phyloP scores from a whole-genome alignment of 2,329 filamentous ascomycete genomes.

The Botrytis fragariae region DNA sequence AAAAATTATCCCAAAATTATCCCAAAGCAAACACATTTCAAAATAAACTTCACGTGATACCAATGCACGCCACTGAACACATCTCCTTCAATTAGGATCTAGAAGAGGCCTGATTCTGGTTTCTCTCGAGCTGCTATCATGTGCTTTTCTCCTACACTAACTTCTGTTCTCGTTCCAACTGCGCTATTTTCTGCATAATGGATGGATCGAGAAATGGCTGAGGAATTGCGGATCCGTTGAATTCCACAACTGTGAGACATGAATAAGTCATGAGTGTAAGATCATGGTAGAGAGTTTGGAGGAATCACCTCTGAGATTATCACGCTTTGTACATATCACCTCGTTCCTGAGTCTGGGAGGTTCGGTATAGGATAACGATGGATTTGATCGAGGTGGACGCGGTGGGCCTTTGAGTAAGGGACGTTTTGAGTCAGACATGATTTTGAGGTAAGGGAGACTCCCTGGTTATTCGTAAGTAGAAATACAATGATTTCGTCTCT shows the following conservation, averaged over 20 bases:
- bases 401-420: slow-evolving; percentile 27
- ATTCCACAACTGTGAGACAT: slow-evolving; percentile 27
- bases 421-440: slow-evolving; percentile 16
- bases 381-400: slow-evolving; percentile 22
- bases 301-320: not conserved
- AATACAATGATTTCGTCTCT: not conserved
- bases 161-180: slow-evolving; percentile 26
- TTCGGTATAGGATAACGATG: slow-evolving; percentile 29
- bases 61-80: not conserved
- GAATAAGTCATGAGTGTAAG: not conserved
- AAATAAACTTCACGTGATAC: not conserved
- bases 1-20: not conserved
- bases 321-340: slow-evolving; percentile 13
- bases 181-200: slow-evolving; percentile 27
- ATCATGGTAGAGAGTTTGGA: no score
- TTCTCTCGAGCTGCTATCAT: slow-evolving; percentile 2
- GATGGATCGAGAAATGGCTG: slow-evolving; percentile 35
- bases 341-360: slow-evolving; percentile 26
- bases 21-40: not conserved
- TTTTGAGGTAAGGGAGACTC: not conserved
- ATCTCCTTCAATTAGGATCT: not conserved
- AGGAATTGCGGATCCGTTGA: slow-evolving; percentile 28
- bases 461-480: not conserved
- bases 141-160: slow-evolving; percentile 23
- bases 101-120: not conserved